Evolutionary conservation across 441 rosid genomes (phyloP).

Genomic region (Codiaeum variegatum): DNA sequence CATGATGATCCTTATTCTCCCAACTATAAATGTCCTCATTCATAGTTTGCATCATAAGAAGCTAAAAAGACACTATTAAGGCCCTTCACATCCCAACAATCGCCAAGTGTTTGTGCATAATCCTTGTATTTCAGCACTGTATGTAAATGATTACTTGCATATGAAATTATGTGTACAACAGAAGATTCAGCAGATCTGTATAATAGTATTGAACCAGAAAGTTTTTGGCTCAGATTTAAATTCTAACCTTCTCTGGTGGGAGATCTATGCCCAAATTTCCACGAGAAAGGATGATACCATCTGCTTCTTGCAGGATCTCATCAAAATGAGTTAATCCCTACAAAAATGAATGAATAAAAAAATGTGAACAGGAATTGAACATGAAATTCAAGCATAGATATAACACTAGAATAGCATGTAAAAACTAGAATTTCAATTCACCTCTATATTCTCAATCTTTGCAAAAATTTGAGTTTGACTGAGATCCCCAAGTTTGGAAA

Average conservation of each 20-base stretch:
- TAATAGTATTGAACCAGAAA: background rate
- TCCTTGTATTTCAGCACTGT: background rate
- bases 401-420: background rate
- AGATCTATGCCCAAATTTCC: conserved; percentile 63
- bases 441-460: conserved; percentile 56
- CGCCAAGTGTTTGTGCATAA: background rate
- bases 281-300: conserved; percentile 53
- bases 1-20: background rate
- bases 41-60: background rate
- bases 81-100: background rate
- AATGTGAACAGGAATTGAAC: background rate
- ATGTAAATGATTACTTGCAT: background rate
- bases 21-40: background rate
- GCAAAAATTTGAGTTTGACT: conserved; percentile 51
- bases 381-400: conserved; percentile 9
- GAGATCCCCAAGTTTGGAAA: conserved; percentile 41
- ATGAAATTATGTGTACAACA: background rate
- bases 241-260: conserved; percentile 52
- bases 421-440: conserved; percentile 14
- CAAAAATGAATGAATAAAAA: conserved; percentile 2
- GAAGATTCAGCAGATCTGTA: background rate
- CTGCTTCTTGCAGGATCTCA: conserved; percentile 58
- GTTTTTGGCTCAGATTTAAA: background rate
- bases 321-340: conserved; percentile 56
- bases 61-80: background rate